Evolutionary conservation across 106 monocot genomes (phyloP).

Genomic region (Acorus calamus): DNA sequence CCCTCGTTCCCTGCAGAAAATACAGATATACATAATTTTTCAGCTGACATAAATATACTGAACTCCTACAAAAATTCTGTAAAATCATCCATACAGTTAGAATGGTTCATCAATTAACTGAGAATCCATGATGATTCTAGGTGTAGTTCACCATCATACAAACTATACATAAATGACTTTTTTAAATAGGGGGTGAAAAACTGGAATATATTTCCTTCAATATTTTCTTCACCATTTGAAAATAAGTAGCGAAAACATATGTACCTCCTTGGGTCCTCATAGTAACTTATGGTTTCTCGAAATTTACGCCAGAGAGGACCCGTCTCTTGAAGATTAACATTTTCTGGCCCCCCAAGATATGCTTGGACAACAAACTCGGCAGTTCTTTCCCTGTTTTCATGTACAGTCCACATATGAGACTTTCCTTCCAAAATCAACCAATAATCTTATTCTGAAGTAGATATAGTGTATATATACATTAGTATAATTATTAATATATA

Average conservation of each 20-base stretch:
- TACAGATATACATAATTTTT: background rate
- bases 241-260: background rate
- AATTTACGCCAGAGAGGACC: constrained; percentile 70
- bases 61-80: background rate
- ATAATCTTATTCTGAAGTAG: too few species aligned
- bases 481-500: too few species aligned
- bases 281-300: constrained; percentile 39
- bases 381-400: constrained; percentile 49
- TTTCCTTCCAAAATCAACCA: too few species aligned
- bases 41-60: background rate
- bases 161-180: too few species aligned
- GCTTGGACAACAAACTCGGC: constrained; percentile 79
- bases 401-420: background rate
- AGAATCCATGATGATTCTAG: too few species aligned
- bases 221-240: background rate
- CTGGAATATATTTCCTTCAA: background rate
- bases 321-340: constrained; percentile 72
- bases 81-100: background rate
- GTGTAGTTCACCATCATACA: too few species aligned
- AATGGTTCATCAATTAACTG: too few species aligned
- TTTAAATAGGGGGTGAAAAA: background rate
- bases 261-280: constrained; percentile 48
- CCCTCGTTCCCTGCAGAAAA: constrained; percentile 18
- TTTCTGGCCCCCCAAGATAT: constrained; percentile 72
- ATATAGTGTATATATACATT: too few species aligned